Base-by-base conservation (phyloP, 352 stramenopile species). In the Pythium scleroteichum region DNA sequence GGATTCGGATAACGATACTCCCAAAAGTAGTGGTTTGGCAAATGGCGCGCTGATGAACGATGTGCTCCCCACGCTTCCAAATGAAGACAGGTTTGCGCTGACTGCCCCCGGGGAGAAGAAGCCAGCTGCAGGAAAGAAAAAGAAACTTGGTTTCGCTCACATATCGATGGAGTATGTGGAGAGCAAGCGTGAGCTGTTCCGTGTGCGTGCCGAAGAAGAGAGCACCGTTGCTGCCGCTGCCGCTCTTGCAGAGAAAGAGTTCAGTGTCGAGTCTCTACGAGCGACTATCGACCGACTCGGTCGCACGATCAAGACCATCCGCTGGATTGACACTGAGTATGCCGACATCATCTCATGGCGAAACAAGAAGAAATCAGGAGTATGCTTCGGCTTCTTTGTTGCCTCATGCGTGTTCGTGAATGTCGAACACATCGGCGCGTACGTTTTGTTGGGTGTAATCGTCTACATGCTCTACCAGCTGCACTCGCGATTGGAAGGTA, bases 311-410 rank as follows among this genome's bases (percentile, higher is more conserved):
- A 81, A 85, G 42, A 63, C 75, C 4, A 78, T 93, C n/a, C 81
- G 89, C 52, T 88, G 77, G 64, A 63, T 90, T 45, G 86, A 94
- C 57, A 73, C 81, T 19, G 73, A 88, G 49, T 95, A 95, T 54
- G 70, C 66, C 27, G 75, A 86, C 29, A 74, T 95, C 16, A 95
- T 95, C 54, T 78, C 82, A 19, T 95, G 86, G 86, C 94, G 92
- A 49, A 87, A 92, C 76, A 88, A 79, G 51, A 85, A 81, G 52
- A 92, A 90, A 53, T 95, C 86, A 8, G 70, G 66, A 8, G 63
- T 93, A 7, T 81, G 71, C 50, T 78, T 95, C 32, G 46, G 62
- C 35, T 46, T 72, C 22, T 95, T 95, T 46, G 65, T 91, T 8
- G 72, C 75, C 26, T 59, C 53, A n/a, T 95, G 86, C 40, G 45